A percentile compares a stretch with the other conserved stretches of the same genome.
These are phyloP conservation scores for Climacium dendroides DNA, from an alignment of 225 moss, liverwort and hornwort species.

Conservation along the genomic window DNA sequence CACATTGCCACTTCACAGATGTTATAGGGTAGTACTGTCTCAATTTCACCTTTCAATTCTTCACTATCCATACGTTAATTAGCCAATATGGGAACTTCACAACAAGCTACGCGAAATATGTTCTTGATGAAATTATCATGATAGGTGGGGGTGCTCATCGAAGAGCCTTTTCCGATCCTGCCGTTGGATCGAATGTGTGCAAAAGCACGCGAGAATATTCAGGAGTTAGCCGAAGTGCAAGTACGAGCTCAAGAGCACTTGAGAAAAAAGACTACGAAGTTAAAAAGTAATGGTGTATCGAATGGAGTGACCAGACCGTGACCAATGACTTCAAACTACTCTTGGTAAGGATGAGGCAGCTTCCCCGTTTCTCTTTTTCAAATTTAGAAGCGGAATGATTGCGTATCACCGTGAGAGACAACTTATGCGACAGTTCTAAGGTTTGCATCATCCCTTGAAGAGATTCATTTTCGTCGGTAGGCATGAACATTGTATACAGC, in stretches of 20 bases:
- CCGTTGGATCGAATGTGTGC: conserved; percentile 41
- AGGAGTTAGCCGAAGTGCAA: conserved; percentile 32
- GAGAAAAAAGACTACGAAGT: not conserved
- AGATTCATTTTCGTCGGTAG: not conserved
- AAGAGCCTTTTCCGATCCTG: conserved; percentile 47
- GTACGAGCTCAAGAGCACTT: conserved; percentile 17
- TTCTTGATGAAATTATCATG: not conserved
- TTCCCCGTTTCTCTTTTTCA: not conserved
- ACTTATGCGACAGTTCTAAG: not conserved
- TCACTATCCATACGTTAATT: not conserved
- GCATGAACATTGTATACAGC: not conserved
- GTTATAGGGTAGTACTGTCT: not conserved
- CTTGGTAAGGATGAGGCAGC: not conserved
- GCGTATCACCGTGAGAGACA: not conserved
- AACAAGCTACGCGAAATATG: not conserved
- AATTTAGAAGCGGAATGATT: not conserved
- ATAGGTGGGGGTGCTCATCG: conserved; percentile 32
- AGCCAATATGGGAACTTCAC: not conserved
- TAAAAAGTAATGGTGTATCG: not conserved
- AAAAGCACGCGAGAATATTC: conserved; percentile 29
- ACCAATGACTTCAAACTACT: not conserved
- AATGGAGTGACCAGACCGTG: conserved; percentile 8
- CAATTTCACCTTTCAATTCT: not conserved
- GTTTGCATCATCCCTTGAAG: not conserved
- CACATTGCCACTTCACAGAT: not conserved